phyloP scores from a whole-genome alignment of 345 rosid genomes.

The Passiflora organensis region DNA sequence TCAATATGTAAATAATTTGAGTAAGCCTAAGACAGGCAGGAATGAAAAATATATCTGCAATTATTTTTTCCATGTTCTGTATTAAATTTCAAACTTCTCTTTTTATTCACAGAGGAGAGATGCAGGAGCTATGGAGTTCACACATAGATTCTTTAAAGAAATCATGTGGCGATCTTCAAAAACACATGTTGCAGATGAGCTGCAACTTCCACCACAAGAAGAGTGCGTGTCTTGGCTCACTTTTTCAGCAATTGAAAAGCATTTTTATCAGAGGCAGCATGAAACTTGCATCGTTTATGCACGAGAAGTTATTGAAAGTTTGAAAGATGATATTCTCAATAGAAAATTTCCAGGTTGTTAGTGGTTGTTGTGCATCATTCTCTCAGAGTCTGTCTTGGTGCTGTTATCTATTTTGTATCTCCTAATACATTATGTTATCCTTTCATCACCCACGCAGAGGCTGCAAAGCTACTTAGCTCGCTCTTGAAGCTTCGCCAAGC shows the following conservation, averaged over 20 bases:
- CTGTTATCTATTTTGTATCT: slow-evolving; percentile 15
- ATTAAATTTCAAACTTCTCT: slow-evolving; percentile 1
- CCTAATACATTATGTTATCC: slow-evolving; percentile 39
- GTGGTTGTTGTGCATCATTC: slow-evolving; percentile 18
- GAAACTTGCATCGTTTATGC: slow-evolving; percentile 93
- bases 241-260: slow-evolving; percentile 88
- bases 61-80: no score
- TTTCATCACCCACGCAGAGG: slow-evolving; percentile 69
- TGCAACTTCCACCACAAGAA: slow-evolving; percentile 87
- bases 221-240: slow-evolving; percentile 82
- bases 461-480: slow-evolving; percentile 79
- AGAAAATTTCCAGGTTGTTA: slow-evolving; percentile 54
- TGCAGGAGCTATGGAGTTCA: slow-evolving; percentile 64
- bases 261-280: slow-evolving; percentile 92
- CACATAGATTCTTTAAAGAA: slow-evolving; percentile 67
- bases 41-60: no score
- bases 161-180: slow-evolving; percentile 99
- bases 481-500: slow-evolving; percentile 99
- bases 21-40: no score
- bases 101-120: slow-evolving; percentile 56
- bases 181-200: slow-evolving; percentile 80
- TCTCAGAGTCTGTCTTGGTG: slow-evolving; percentile 8
- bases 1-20: not conserved
- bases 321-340: slow-evolving; percentile 72
- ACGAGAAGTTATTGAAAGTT: slow-evolving; percentile 70